Base-by-base conservation (phyloP, 1,284 basidiomycete genomes). In the Clitocybe nebularis region DNA sequence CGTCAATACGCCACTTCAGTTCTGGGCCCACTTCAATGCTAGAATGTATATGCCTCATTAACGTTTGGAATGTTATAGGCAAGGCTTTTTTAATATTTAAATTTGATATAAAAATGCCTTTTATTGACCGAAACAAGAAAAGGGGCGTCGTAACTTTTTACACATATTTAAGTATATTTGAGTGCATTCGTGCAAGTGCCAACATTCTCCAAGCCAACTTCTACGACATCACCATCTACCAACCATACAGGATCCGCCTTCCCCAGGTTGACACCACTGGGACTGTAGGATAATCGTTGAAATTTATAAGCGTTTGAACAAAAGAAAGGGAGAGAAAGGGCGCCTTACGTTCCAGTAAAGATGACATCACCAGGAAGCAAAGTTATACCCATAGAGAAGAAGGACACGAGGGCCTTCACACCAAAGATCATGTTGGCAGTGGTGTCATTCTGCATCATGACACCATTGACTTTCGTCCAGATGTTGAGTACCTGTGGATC, bases 381-480 rank as follows among this genome's bases (percentile, higher is more conserved):
- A 0, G 79, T 81, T 4, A 72, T 76, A 2, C 79, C 79, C 63
- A 76, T 73, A 0, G 75, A 77, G 49, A 79, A 68, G 62, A 72
- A 73, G 6, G 74, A 70, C 20, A 78, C 68, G 0, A 71, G 51
- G 28, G 70, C 59, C 33, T 67, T 67, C 26, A 72, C 68, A 16
- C 60, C 60, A 46, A 69, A 72, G 11, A 71, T 68, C 66, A 69
- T 69, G 41, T 59, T 64, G 17, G 65, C 57, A 0, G 76, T 77
- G 8, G 67, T 71, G 9, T 72, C 73, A 30, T 72, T 67, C 49
- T 79, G 77, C 54, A 66, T 65, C 24, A 63, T 48, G 6, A 64
- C 56, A 1, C 74, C 74, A 46, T 79, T 78, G 37, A 78, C 64
- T 22, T 66, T 66, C 0, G 74, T 74, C 53, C 65, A 68, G 5